Base-by-base conservation (phyloP, 1,139 yeast species). In the Debaryomyces sp. region DNA sequence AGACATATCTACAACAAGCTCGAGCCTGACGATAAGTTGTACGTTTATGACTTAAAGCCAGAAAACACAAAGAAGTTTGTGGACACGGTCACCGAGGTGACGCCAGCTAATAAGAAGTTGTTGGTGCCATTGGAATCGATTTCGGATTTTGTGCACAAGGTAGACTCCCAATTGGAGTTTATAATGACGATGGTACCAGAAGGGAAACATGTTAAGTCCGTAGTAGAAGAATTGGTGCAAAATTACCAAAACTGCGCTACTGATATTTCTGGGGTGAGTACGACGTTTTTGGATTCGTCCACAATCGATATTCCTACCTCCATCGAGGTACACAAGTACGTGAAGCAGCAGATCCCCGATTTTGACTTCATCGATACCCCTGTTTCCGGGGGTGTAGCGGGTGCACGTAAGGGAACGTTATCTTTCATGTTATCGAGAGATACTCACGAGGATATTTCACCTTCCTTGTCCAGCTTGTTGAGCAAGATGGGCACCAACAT, bases 311-410 rank as follows among this genome's bases (percentile, higher is more conserved):
- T 81, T 47, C 70, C 73, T 41, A 77, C 84, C 6, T 78, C 84
- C 3, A 58, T 66, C 9, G 72, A 67, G 35, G 66, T 77, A 24
- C 78, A 77, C 51, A 55, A 67, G 5, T 73, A 66, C 47, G 75
- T 74, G 43, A 67, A 65, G 43, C 44, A 51, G 12, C 58, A 66
- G 46, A 58, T 72, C 33, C 75, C 78, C 1, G 49, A 54, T 26
- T 71, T 70, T 51, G 78, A 73, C 52, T 75, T 75, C 53, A 73
- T 81, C 41, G 87, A 82, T 58, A 78, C 87, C 10, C 87, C 87
- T 0, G 86, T 82, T 0, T 78, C 84, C 12, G 87, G 87, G 3
- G 87, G 87, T 18, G 82, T 78, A 1, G 77, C 78, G 1, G 87
- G 87, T 4, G 87, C 87, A 5, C 62, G 78, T 47, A 79, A 80